Evolutionary conservation across 208 protist genomes (phyloP).

Genomic region (Phytomonas sp.): DNA sequence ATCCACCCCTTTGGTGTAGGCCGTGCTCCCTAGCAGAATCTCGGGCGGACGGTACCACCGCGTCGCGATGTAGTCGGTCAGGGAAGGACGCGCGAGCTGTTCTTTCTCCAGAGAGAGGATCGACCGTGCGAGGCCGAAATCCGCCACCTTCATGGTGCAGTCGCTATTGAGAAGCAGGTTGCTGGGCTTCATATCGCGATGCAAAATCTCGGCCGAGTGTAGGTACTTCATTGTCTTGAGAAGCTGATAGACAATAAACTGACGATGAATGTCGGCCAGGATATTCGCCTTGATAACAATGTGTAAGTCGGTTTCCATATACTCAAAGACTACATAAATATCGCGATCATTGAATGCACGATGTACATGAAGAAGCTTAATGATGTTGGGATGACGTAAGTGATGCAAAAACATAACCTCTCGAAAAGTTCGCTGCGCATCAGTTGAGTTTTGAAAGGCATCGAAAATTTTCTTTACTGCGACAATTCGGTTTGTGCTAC

Average conservation of each 20-base stretch:
- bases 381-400: conserved; percentile 96
- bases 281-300: conserved; percentile 82
- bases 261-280: conserved; percentile 95
- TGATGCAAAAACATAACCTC: conserved; percentile 97
- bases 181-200: conserved; percentile 92
- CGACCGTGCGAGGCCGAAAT: conserved; percentile 96
- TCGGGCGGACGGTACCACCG: conserved; percentile 98
- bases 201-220: conserved; percentile 87
- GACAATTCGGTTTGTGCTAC: conserved; percentile 83
- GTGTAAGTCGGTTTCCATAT: conserved; percentile 95
- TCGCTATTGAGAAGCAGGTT: conserved; percentile 89
- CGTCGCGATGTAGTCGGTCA: conserved; percentile 95
- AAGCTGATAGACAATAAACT: conserved; percentile 97
- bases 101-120: conserved; percentile 87
- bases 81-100: conserved; percentile 69
- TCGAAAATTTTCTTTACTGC: conserved; percentile 97
- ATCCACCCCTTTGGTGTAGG: conserved; percentile 96
- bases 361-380: conserved; percentile 94
- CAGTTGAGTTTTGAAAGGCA: conserved; percentile 91
- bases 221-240: conserved; percentile 96
- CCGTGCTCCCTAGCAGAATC: conserved; percentile 94
- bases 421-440: conserved; percentile 93
- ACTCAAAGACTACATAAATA: conserved; percentile 98
- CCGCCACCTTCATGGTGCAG: conserved; percentile 95
- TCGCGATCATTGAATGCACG: conserved; percentile 96